phyloP scores from a whole-genome alignment of 1,284 basidiomycete genomes.

The Fomitopsis betulina region DNA sequence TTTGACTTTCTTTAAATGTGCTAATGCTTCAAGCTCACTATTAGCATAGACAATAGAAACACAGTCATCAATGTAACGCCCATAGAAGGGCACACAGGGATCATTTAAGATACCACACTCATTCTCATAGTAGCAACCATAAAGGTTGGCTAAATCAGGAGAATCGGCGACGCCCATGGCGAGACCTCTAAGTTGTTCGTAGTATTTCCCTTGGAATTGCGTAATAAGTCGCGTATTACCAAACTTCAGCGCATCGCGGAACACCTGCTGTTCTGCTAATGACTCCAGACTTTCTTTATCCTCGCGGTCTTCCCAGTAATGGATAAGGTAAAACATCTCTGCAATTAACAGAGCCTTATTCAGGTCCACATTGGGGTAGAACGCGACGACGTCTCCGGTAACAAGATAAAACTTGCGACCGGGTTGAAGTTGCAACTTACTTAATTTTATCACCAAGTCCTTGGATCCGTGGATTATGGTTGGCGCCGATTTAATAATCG shows the following conservation, averaged over 20 bases:
- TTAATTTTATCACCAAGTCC: background rate
- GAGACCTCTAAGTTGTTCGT: background rate
- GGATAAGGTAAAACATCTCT: too few relatives aligned
- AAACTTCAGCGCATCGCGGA: background rate
- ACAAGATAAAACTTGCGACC: background rate
- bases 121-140: background rate
- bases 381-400: background rate
- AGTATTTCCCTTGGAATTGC: background rate
- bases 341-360: background rate
- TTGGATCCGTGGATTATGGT: background rate
- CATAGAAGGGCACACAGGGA: background rate
- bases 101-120: background rate
- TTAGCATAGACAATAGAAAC: background rate
- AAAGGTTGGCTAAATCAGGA: background rate
- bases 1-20: background rate
- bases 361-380: background rate
- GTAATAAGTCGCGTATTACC: background rate
- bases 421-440: background rate
- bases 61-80: background rate
- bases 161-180: background rate
- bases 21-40: background rate
- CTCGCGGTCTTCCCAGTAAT: too few relatives aligned
- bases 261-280: background rate
- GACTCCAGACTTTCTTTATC: background rate
- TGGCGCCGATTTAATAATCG: background rate